Percentiles rank a stretch among this genome's conserved stretches.
Conservation (phyloP, 345 rosid species). For the Pistacia integerrima region DNA sequence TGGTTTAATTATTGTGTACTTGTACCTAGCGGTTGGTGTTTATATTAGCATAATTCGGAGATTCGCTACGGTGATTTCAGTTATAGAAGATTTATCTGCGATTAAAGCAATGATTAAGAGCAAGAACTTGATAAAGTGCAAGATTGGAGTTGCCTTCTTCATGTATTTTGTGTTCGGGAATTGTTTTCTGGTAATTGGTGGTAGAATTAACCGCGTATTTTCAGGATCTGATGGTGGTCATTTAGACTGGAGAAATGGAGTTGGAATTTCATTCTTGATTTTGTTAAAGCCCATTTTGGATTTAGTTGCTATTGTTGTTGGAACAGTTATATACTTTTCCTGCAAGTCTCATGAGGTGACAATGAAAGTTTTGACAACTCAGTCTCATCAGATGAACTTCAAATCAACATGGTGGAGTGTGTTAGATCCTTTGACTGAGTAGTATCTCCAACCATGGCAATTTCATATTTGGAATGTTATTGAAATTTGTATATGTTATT, state of each 20-base stretch:
- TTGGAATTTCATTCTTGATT: constrained; percentile 33
- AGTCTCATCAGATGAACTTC: constrained; percentile 29
- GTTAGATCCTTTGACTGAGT: constrained; percentile 9
- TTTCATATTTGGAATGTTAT: too few species aligned
- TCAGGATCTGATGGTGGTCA: too few species aligned
- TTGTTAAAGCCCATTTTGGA: constrained; percentile 24
- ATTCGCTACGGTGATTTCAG: constrained; percentile 55
- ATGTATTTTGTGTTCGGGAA: constrained; percentile 26
- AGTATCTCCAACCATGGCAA: too few species aligned
- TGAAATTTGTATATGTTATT: too few species aligned
- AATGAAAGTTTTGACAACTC: constrained; percentile 23
- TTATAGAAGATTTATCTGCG: constrained; percentile 48
- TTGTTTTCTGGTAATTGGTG: constrained; percentile 10
- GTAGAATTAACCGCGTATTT: background rate
- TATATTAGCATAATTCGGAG: constrained; percentile 49
- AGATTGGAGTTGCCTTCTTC: constrained; percentile 23
- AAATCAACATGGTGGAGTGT: constrained; percentile 40
- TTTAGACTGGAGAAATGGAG: constrained; percentile 6
- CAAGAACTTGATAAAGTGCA: constrained; percentile 43
- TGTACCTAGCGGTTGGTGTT: constrained; percentile 32
- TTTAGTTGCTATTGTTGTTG: constrained; percentile 39
- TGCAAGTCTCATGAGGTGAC: constrained; percentile 53
- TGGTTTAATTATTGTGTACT: background rate
- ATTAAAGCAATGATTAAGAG: constrained; percentile 45
- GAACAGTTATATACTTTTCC: constrained; percentile 51